A percentile compares a stretch with the other conserved stretches of the same genome.
phyloP scores from a whole-genome alignment of 768 basidiomycete species.

The Pleurotus sapidus region DNA sequence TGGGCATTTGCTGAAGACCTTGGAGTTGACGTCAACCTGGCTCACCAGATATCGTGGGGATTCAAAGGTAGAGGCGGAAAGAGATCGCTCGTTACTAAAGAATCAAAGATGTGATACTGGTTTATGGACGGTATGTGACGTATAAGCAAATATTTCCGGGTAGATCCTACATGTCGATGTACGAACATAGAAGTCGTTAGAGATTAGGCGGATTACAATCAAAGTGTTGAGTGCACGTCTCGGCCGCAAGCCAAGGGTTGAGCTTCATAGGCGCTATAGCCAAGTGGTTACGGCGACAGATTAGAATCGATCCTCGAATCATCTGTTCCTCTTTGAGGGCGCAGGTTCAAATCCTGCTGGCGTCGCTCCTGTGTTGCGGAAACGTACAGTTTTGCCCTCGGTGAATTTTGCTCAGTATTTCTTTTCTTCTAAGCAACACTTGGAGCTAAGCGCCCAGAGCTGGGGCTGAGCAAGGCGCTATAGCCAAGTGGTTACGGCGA shows the following conservation, averaged over 20 bases:
- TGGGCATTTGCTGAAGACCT: slow-evolving; percentile 56
- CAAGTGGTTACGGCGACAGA: slow-evolving; percentile 81
- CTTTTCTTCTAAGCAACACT: too few species aligned
- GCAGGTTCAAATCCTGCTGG: slow-evolving; percentile 70
- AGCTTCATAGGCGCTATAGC: slow-evolving; percentile 56
- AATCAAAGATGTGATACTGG: neutral
- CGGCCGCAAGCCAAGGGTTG: too few species aligned
- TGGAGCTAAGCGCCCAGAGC: too few species aligned
- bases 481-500: slow-evolving; percentile 80
- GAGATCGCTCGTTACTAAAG: neutral
- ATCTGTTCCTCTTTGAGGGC: slow-evolving; percentile 71
- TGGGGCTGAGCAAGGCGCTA: slow-evolving; percentile 40
- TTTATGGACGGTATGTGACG: too few species aligned
- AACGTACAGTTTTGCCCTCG: too few species aligned
- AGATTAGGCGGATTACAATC: too few species aligned
- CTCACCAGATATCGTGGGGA: slow-evolving; percentile 56
- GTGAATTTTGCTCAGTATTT: neutral
- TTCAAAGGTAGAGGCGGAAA: slow-evolving; percentile 33
- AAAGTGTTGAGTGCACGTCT: too few species aligned
- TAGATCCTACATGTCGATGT: too few species aligned
- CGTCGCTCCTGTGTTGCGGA: too few species aligned
- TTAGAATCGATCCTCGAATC: slow-evolving; percentile 37
- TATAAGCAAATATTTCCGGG: too few species aligned
- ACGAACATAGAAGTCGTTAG: too few species aligned
- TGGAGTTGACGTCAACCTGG: slow-evolving; percentile 40